These are phyloP conservation scores for Pneumocystis carinii DNA, from an alignment of 1,139 yeast species.

Conservation along the genomic window DNA sequence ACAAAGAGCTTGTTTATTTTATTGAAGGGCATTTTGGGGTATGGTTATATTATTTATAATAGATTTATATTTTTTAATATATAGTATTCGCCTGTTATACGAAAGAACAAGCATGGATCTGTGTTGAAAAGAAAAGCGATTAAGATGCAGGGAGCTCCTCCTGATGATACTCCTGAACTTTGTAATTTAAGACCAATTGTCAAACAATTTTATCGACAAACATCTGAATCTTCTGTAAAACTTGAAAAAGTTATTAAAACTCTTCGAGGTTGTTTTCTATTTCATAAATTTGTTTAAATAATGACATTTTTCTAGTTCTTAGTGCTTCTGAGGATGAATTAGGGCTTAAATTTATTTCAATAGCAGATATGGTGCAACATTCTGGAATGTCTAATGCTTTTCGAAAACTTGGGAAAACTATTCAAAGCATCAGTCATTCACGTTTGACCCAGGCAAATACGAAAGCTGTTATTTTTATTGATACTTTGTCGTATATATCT, in stretches of 20 bases:
- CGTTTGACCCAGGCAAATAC: constrained; percentile 58
- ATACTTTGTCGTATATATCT: constrained; percentile 48
- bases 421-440: constrained; percentile 60
- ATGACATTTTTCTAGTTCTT: constrained; percentile 18
- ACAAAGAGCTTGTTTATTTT: constrained; percentile 77
- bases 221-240: constrained; percentile 42
- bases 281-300: background rate
- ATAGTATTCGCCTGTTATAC: constrained; percentile 28
- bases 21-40: constrained; percentile 71
- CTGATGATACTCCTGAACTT: constrained; percentile 66
- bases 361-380: constrained; percentile 40
- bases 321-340: constrained; percentile 49
- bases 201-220: constrained; percentile 53
- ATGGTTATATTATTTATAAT: constrained; percentile 22
- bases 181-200: constrained; percentile 77
- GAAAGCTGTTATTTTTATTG: constrained; percentile 64
- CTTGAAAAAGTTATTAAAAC: constrained; percentile 42
- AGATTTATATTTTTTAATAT: constrained; percentile 16
- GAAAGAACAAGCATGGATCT: constrained; percentile 45
- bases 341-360: constrained; percentile 39
- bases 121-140: constrained; percentile 78
- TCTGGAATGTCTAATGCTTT: constrained; percentile 72
- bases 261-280: constrained; percentile 28
- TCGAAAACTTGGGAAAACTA: constrained; percentile 57
- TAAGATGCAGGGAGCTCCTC: constrained; percentile 83